Percentiles rank a stretch among this genome's conserved stretches.
These are phyloP conservation scores for Psidium guajava DNA, from an alignment of 345 rosid species.

Conservation along the genomic window DNA sequence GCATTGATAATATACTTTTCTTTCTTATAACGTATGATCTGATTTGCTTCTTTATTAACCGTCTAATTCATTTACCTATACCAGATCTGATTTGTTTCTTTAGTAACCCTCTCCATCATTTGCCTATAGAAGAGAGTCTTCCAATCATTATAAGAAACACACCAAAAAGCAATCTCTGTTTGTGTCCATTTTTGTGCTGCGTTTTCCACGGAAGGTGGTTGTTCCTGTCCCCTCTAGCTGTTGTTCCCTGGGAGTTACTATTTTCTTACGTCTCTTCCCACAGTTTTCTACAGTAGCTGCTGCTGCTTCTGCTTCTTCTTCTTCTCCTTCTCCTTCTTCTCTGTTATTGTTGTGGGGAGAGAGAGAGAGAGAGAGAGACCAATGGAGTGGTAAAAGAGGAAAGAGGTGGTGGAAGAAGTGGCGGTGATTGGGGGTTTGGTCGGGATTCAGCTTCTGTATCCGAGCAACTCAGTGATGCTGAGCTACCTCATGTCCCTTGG, in stretches of 20 bases:
- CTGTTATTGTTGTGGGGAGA: not conserved
- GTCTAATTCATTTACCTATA: not conserved
- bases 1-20: not conserved
- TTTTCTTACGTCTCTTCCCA: not conserved
- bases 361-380: not conserved
- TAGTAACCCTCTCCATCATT: not conserved
- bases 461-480: conserved; percentile 49
- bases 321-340: not conserved
- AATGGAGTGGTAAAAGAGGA: not conserved
- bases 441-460: conserved; percentile 55
- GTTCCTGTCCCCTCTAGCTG: not conserved
- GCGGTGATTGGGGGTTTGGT: conserved; percentile 49
- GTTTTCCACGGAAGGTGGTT: not conserved
- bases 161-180: not conserved
- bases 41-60: not conserved
- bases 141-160: not conserved
- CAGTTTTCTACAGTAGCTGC: not conserved
- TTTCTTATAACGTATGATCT: too few species aligned
- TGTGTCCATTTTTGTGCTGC: not conserved
- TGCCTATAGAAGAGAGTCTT: not conserved
- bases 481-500: conserved; percentile 77
- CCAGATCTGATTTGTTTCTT: not conserved
- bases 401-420: conserved; percentile 33
- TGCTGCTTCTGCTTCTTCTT: not conserved
- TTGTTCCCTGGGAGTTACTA: not conserved